Base-by-base conservation (phyloP, 352 stramenopile genomes). In the Phytopythium oedochilum region DNA sequence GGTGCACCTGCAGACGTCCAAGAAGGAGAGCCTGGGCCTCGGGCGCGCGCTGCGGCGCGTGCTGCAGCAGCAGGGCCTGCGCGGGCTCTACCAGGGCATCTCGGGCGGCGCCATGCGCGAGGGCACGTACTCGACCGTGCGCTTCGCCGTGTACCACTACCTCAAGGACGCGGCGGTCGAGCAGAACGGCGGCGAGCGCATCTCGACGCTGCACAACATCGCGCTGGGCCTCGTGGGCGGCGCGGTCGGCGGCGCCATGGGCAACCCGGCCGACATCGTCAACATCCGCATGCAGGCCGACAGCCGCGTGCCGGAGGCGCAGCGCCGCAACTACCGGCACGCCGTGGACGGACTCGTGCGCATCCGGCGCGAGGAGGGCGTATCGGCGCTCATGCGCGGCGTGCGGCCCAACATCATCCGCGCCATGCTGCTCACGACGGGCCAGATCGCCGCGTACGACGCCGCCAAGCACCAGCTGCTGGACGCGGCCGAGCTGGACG, bases 201-300 rank as follows among this genome's bases (percentile, higher is more conserved):
- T 93, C 63, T 78, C 78, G 15, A 89, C 82, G 1, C 57, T 54
- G 11, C 75, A 93, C 54, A 93, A 93, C 56, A 65, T 91, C 9
- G 34, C 77, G 20, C 65, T 93, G 22, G 82, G 80, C 17, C 88
- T 93, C 70, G 61, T 68, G 0, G 83, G 83, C 25, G 83, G 83
- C 35, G 77, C 85, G 5, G 46, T 93, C 18, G 83, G 83, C 48
- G 83, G 80, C 10, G 71, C 75, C 3, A 66, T 88, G 6, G 83
- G 83, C 14, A 91, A 93, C 39, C 83, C 80, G 0, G 83, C 83
- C 14, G 83, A 91, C 39, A 90, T 93, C 35, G 83, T 91, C 44
- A 93, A 91, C 64, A 86, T 91, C 57, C 83, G 83, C 54, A 91
- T 93, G 80, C 83, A 91, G 58, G 83, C 83, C 6, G 83, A 93